Percentiles rank a stretch among this genome's conserved stretches.
phyloP scores from a whole-genome alignment of 352 stramenopile species.

The Pythium monospermum region DNA sequence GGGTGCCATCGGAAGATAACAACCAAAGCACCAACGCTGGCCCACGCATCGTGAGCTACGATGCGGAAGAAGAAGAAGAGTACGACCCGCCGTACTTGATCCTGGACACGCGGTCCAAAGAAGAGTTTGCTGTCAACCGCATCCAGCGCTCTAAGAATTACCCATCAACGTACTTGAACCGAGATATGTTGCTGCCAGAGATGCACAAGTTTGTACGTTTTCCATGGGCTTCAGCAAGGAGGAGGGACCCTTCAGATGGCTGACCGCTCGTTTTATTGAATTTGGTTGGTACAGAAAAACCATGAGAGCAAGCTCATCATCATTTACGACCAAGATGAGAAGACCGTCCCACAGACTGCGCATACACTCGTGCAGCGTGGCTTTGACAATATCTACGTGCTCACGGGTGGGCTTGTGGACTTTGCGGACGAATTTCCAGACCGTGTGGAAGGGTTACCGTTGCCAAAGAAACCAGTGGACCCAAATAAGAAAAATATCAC shows the following conservation, averaged over 20 bases:
- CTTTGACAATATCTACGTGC: slow-evolving; percentile 84
- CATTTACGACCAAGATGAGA: slow-evolving; percentile 76
- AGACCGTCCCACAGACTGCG: slow-evolving; percentile 47
- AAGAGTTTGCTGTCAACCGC: slow-evolving; percentile 65
- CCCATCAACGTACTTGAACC: slow-evolving; percentile 47
- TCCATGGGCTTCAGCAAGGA: not conserved
- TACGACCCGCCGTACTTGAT: slow-evolving; percentile 75
- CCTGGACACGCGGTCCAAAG: slow-evolving; percentile 59
- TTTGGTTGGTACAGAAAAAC: slow-evolving; percentile 81
- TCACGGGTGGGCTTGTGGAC: slow-evolving; percentile 56
- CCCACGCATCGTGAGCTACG: slow-evolving; percentile 71
- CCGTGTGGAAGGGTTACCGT: slow-evolving; percentile 55
- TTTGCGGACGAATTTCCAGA: slow-evolving; percentile 61
- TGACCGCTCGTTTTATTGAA: not conserved
- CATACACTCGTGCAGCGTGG: slow-evolving; percentile 72
- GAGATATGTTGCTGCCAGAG: slow-evolving; percentile 58
- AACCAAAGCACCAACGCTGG: slow-evolving; percentile 33
- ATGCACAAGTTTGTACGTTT: slow-evolving; percentile 71
- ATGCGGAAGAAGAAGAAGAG: slow-evolving; percentile 68
- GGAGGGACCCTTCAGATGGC: not conserved
- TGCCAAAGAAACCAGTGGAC: slow-evolving; percentile 50
- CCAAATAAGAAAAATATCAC: slow-evolving; percentile 38
- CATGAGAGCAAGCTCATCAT: slow-evolving; percentile 70
- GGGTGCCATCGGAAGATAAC: slow-evolving; percentile 36
- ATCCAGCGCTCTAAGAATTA: slow-evolving; percentile 70